A percentile compares a stretch with the other conserved stretches of the same genome.
Evolutionary conservation across 148 eudicot species (phyloP).

Genomic region (Drosera capensis): DNA sequence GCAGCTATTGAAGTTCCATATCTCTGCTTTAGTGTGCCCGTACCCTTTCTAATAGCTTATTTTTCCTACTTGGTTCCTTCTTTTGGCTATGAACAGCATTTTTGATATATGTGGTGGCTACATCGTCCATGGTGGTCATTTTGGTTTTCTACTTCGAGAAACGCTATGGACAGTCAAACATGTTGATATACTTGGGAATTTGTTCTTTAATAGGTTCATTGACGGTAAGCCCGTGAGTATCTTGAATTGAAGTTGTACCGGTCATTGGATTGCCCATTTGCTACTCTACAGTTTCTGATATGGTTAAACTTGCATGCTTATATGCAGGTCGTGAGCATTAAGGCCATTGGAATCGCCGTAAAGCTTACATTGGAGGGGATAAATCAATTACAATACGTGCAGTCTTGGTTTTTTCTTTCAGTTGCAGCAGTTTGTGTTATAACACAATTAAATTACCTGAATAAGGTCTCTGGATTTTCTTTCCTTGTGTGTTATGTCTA

Average conservation of each 20-base stretch:
- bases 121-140: slow-evolving; percentile 36
- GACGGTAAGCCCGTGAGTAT: slow-evolving; percentile 29
- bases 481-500: too few species aligned
- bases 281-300: not conserved
- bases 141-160: slow-evolving; percentile 40
- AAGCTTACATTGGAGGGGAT: slow-evolving; percentile 55
- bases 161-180: slow-evolving; percentile 41
- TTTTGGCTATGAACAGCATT: too few species aligned
- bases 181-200: slow-evolving; percentile 51
- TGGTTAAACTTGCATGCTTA: not conserved
- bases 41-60: slow-evolving; percentile 1
- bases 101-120: slow-evolving; percentile 43
- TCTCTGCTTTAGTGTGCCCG: not conserved
- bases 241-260: not conserved
- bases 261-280: not conserved
- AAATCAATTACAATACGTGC: slow-evolving; percentile 44
- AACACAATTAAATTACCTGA: slow-evolving; percentile 60
- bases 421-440: slow-evolving; percentile 41
- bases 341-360: slow-evolving; percentile 62
- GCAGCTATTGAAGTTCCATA: not conserved
- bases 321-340: slow-evolving; percentile 60
- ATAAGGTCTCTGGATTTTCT: too few species aligned
- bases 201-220: slow-evolving; percentile 72
- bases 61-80: too few species aligned
- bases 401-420: slow-evolving; percentile 52